Conservation (phyloP, 495 filamentous ascomycete species). For the Parachaetomium inaequale region DNA sequence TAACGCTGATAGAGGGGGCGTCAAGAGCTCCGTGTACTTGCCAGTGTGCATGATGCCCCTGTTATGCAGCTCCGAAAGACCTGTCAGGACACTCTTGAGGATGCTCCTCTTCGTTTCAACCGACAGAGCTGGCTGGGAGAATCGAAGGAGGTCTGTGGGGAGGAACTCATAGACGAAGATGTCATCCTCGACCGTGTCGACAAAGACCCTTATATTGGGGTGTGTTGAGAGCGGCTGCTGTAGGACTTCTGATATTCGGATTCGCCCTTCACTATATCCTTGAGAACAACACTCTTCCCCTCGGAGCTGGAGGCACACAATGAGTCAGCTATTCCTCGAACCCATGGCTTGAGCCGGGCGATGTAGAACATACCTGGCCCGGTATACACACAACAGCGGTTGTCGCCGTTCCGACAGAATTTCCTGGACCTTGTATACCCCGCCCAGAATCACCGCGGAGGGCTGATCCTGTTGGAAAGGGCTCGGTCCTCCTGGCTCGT, state of each 20-base stretch:
- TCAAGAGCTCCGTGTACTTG: not conserved
- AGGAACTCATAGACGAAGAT: not conserved
- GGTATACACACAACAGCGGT: not conserved
- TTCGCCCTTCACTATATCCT: not conserved
- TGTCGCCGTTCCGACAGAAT: not conserved
- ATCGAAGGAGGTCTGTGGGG: not conserved
- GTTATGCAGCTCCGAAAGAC: slow-evolving; percentile 1
- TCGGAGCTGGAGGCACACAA: not conserved
- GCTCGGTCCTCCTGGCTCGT: not conserved
- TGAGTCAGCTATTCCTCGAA: not conserved
- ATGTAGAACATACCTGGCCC: not conserved
- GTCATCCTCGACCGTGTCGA: not conserved
- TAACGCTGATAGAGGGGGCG: not conserved
- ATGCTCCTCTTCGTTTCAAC: not conserved
- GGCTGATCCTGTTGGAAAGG: not conserved
- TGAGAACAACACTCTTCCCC: not conserved
- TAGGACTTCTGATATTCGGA: slow-evolving; percentile 4
- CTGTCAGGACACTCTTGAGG: not conserved
- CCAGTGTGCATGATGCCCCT: not conserved
- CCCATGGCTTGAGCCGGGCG: too few species aligned
- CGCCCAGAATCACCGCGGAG: not conserved
- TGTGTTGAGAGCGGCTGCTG: not conserved
- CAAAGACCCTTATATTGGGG: not conserved
- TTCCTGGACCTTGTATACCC: not conserved
- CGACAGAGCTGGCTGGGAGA: not conserved